Percentiles rank a stretch among this genome's conserved stretches.
These are phyloP conservation scores for Pyrenopolyporus hunteri DNA, from an alignment of 495 filamentous ascomycete species.

Conservation along the genomic window DNA sequence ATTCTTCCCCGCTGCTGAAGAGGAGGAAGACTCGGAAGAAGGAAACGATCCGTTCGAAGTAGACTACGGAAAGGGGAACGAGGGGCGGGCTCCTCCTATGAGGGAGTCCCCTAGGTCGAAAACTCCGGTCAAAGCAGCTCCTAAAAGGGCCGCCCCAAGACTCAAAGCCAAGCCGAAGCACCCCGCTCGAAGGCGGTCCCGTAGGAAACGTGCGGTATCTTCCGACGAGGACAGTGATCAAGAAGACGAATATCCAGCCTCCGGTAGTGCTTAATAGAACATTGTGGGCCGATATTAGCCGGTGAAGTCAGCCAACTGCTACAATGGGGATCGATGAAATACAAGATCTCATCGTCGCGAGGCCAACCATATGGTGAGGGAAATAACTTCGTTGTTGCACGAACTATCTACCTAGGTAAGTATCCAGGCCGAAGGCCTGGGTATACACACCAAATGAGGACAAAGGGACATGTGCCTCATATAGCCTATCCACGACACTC, in stretches of 20 bases:
- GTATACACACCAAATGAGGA: too few species aligned
- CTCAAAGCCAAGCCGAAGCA: constrained; percentile 36
- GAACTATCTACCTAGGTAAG: too few species aligned
- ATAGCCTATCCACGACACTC: too few species aligned
- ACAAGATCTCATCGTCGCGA: too few species aligned
- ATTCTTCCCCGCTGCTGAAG: constrained; percentile 48
- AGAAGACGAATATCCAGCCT: constrained; percentile 25
- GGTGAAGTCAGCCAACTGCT: too few species aligned
- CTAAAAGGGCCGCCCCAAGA: constrained; percentile 35
- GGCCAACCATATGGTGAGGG: too few species aligned
- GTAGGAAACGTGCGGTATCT: constrained; percentile 29
- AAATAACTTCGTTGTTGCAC: too few species aligned
- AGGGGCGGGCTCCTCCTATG: background rate
- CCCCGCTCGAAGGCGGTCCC: constrained; percentile 34
- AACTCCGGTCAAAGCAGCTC: constrained; percentile 9
- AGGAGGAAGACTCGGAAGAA: constrained; percentile 46
- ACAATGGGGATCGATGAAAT: too few species aligned
- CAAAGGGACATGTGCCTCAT: too few species aligned
- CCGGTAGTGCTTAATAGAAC: constrained; percentile 25
- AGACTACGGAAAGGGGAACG: constrained; percentile 33
- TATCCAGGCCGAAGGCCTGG: too few species aligned
- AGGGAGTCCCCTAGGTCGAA: constrained; percentile 13
- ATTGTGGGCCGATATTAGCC: too few species aligned
- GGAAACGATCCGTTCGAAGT: constrained; percentile 42
- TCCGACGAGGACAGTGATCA: constrained; percentile 33